A percentile compares a stretch with the other conserved stretches of the same genome.
phyloP scores from a whole-genome alignment of 1,139 yeast species.

The Pichia sp. region DNA sequence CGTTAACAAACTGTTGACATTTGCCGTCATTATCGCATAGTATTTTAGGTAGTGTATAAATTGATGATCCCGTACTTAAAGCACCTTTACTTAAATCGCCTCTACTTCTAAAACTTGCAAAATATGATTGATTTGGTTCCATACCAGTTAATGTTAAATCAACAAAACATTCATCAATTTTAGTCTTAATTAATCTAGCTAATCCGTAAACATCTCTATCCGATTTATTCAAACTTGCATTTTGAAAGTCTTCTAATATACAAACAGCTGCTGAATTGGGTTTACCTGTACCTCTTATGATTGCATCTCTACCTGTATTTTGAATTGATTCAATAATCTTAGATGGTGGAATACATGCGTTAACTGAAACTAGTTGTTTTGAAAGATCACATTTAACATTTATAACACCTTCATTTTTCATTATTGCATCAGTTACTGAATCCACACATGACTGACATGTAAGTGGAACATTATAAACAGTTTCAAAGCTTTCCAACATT shows the following conservation, averaged over 20 bases:
- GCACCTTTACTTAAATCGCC: conserved; percentile 82
- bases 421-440: conserved; percentile 49
- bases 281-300: conserved; percentile 83
- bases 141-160: conserved; percentile 77
- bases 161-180: conserved; percentile 45
- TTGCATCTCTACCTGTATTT: conserved; percentile 75
- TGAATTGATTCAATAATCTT: conserved; percentile 59
- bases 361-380: conserved; percentile 54
- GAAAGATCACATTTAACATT: conserved; percentile 47
- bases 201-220: conserved; percentile 77
- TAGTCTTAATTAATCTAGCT: conserved; percentile 76
- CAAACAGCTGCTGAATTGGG: conserved; percentile 90
- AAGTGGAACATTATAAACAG: conserved; percentile 74
- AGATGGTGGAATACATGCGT: conserved; percentile 67
- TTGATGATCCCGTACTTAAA: conserved; percentile 52
- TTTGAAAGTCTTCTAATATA: conserved; percentile 62
- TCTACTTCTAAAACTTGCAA: conserved; percentile 58
- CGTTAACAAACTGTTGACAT: conserved; percentile 63
- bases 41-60: conserved; percentile 38
- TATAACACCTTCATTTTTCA: conserved; percentile 40
- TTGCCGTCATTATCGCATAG: conserved; percentile 28
- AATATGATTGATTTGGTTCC: conserved; percentile 47
- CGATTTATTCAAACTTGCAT: conserved; percentile 28
- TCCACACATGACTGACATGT: conserved; percentile 67
- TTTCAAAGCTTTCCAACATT: conserved; percentile 30